Evolutionary conservation across 2,329 filamentous ascomycete species (phyloP).

Genomic region (Aspergillus proliferans): DNA sequence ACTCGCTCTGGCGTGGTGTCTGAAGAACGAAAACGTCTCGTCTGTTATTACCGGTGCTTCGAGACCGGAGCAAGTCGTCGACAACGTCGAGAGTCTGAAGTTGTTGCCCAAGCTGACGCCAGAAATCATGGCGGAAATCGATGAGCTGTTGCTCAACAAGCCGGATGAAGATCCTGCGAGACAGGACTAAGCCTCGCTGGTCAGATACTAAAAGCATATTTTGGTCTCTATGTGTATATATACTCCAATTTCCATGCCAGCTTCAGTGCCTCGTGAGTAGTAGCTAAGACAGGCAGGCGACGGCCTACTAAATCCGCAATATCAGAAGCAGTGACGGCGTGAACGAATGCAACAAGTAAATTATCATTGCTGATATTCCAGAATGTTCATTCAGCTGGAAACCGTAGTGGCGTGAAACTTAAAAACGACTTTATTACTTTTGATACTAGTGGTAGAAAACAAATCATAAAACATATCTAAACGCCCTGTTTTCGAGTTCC

Average conservation of each 20-base stretch:
- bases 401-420: too few relatives aligned
- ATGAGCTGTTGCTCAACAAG: constrained; percentile 29
- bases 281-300: too few relatives aligned
- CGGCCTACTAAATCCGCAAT: too few relatives aligned
- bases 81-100: constrained; percentile 42
- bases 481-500: constrained; percentile 51
- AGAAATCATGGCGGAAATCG: constrained; percentile 44
- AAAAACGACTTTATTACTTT: background rate
- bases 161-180: constrained; percentile 17
- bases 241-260: too few relatives aligned
- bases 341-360: too few relatives aligned
- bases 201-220: background rate
- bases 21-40: constrained; percentile 53
- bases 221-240: background rate
- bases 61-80: constrained; percentile 38
- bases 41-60: constrained; percentile 40
- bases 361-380: too few relatives aligned
- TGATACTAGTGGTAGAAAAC: background rate
- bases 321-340: too few relatives aligned
- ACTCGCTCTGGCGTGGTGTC: constrained; percentile 54
- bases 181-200: constrained; percentile 4
- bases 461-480: constrained; percentile 46
- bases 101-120: constrained; percentile 39
- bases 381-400: too few relatives aligned
- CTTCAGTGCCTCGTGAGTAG: too few relatives aligned